Conservation (phyloP, 2,329 filamentous ascomycete genomes). For the Elsinoe ampelina region DNA sequence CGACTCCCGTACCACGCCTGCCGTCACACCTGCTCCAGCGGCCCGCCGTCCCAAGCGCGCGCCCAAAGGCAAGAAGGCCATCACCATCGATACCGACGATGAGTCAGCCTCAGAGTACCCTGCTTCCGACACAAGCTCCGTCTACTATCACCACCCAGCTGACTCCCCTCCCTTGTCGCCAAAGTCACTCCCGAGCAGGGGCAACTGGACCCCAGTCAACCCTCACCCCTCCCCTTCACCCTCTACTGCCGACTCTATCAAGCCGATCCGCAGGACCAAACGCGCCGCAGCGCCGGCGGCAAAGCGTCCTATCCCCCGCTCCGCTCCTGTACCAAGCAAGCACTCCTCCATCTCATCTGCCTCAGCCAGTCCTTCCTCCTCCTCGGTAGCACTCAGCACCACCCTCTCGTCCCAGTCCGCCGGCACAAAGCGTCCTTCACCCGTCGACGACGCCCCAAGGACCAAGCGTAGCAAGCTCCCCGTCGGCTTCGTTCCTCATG, state of each 20-base stretch:
- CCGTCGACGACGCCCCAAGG: neutral
- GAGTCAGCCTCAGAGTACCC: neutral
- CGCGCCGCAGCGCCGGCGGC: neutral
- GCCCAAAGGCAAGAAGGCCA: neutral
- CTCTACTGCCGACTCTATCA: neutral
- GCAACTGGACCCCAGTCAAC: conserved; percentile 1
- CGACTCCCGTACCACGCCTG: neutral
- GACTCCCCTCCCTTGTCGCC: conserved; percentile 4
- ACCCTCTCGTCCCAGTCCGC: neutral
- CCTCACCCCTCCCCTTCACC: neutral
- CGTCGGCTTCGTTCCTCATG: neutral
- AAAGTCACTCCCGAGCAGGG: neutral
- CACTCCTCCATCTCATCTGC: neutral
- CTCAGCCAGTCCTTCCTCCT: neutral
- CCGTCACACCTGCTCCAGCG: neutral
- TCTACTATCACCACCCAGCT: neutral
- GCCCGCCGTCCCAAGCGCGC: conserved; percentile 13
- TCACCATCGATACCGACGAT: neutral
- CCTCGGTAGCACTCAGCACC: neutral
- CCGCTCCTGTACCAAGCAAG: neutral
- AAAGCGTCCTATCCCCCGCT: neutral
- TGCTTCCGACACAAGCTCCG: neutral
- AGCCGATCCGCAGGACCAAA: neutral
- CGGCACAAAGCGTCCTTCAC: neutral
- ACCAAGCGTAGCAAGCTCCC: neutral